Conservation (phyloP, 306 rosid species). For the Medicago ruthenica region DNA sequence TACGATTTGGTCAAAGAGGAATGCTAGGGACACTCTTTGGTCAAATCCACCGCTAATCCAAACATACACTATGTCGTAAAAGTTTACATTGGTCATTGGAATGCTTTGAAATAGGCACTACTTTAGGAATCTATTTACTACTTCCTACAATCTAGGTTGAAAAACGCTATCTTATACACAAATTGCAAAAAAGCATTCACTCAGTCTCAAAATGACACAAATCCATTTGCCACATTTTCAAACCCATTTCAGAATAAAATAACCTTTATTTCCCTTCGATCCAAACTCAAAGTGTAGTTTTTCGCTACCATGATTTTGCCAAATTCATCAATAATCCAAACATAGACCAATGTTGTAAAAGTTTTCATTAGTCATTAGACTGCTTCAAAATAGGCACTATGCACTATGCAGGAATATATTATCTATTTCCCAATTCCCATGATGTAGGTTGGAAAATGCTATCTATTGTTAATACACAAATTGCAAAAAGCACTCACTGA, state of each 20-base stretch:
- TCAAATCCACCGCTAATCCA: background rate
- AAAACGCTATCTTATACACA: background rate
- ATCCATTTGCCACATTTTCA: background rate
- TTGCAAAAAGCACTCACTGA: background rate
- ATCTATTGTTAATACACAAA: background rate
- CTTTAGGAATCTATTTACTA: background rate
- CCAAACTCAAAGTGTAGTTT: background rate
- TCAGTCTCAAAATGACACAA: conserved; percentile 30
- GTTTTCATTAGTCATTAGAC: conserved; percentile 21
- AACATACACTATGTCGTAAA: background rate
- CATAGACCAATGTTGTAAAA: background rate
- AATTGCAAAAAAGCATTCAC: background rate
- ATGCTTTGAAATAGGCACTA: background rate
- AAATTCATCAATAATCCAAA: background rate
- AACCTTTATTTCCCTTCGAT: conserved; percentile 3
- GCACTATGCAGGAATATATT: background rate
- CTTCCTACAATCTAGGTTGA: background rate
- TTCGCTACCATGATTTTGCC: background rate
- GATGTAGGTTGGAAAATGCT: background rate
- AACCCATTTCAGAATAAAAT: conserved; percentile 30
- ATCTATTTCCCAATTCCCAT: background rate
- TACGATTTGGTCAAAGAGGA: background rate
- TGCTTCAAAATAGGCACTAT: background rate
- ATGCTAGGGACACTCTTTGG: background rate
- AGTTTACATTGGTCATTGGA: conserved; percentile 19